phyloP scores from a whole-genome alignment of 306 rosid species.

The barrel medic (Medicago truncatula) region MtrunA17r5.0-ANR NC_053045.1:28010501-28011000 shows the following conservation, averaged over 20 bases:
- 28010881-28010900: constrained; percentile 43
- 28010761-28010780: constrained; percentile 29
- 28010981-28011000: constrained; percentile 13
- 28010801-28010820: constrained; percentile 93
- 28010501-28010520: constrained; percentile 10
- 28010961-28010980: constrained; percentile 10
- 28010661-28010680: constrained; percentile 9
- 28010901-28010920: constrained; percentile 21
- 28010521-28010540: constrained; percentile 6
- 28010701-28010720: constrained; percentile 27
- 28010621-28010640: constrained; percentile 13
- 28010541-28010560: background rate
- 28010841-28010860: constrained; percentile 95
- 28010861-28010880: constrained; percentile 59
- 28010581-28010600: constrained; percentile 14
- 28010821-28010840: constrained; percentile 88
- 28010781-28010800: constrained; percentile 69
- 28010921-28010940: constrained; percentile 3
- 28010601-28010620: constrained; percentile 28
- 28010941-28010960: background rate
- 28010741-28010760: constrained; percentile 28
- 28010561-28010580: constrained; percentile 7
- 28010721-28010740: constrained; percentile 18
- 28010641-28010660: constrained; percentile 12
- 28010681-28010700: background rate